phyloP scores from a whole-genome alignment of 148 eudicot species.

The Rhododendron griersonianum region DNA sequence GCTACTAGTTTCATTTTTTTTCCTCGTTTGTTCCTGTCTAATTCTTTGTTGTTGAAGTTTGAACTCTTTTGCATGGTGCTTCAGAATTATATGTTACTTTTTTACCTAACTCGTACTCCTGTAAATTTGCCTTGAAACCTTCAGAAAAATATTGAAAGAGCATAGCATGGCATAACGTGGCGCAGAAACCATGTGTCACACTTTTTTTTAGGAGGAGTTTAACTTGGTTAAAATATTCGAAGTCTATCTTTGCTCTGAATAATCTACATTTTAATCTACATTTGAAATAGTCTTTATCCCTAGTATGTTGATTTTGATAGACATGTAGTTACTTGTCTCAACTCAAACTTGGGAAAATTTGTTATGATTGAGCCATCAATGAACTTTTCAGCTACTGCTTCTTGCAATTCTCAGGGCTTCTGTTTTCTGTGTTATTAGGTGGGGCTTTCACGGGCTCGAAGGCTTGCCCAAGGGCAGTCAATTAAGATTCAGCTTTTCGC shows the following conservation, averaged over 20 bases:
- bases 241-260: background rate
- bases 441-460: constrained; percentile 88
- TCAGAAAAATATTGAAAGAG: background rate
- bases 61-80: background rate
- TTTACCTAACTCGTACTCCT: background rate
- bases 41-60: background rate
- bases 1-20: background rate
- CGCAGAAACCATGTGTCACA: background rate
- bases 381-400: background rate
- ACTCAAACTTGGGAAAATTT: background rate
- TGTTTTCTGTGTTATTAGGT: constrained; percentile 40
- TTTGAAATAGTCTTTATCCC: background rate
- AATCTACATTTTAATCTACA: background rate
- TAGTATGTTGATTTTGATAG: background rate
- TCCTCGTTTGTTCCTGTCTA: background rate
- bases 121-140: background rate
- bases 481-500: constrained; percentile 82
- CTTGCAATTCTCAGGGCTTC: background rate
- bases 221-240: background rate
- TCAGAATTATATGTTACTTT: background rate
- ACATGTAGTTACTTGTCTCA: background rate
- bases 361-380: background rate
- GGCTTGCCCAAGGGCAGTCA: constrained; percentile 91
- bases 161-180: background rate
- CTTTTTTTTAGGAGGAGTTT: background rate